These are phyloP conservation scores for Sugiyamaella lignohabitans DNA, from an alignment of 805 yeast species.

Conservation along the genomic window DNA sequence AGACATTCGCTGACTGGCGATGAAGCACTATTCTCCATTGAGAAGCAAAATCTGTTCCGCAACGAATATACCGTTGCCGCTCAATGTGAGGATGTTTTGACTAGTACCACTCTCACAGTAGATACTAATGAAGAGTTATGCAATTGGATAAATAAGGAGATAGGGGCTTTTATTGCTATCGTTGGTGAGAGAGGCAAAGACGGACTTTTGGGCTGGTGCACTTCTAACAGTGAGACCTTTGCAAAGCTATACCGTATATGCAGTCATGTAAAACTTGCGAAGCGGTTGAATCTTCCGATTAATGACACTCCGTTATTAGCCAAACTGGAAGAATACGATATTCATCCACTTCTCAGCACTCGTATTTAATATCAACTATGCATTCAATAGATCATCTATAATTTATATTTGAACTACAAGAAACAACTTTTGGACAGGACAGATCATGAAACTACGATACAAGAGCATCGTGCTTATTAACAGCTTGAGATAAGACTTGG, in stretches of 20 bases:
- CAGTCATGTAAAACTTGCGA: not conserved
- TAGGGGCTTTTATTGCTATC: not conserved
- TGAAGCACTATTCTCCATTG: slow-evolving; percentile 53
- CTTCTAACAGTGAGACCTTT: slow-evolving; percentile 3
- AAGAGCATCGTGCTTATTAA: slow-evolving; percentile 19
- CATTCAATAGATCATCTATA: too few relatives aligned
- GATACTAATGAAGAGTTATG: not conserved
- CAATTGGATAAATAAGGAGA: slow-evolving; percentile 8
- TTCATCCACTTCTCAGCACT: too few relatives aligned
- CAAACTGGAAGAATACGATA: too few relatives aligned
- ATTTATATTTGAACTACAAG: too few relatives aligned
- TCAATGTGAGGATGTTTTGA: slow-evolving; percentile 7
- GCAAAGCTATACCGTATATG: not conserved
- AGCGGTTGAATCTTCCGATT: not conserved
- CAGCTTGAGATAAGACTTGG: slow-evolving; percentile 44
- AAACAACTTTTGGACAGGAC: too few relatives aligned
- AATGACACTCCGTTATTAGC: too few relatives aligned
- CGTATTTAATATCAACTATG: too few relatives aligned
- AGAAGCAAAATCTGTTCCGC: slow-evolving; percentile 60
- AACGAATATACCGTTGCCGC: slow-evolving; percentile 36
- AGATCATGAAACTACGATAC: too few relatives aligned
- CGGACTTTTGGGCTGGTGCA: slow-evolving; percentile 5
- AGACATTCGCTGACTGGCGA: slow-evolving; percentile 22
- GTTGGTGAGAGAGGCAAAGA: not conserved
- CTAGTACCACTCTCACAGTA: not conserved